Percentiles rank a stretch among this genome's conserved stretches.
Conservation (phyloP, 345 rosid species). For the Euphorbia tirucalli region DNA sequence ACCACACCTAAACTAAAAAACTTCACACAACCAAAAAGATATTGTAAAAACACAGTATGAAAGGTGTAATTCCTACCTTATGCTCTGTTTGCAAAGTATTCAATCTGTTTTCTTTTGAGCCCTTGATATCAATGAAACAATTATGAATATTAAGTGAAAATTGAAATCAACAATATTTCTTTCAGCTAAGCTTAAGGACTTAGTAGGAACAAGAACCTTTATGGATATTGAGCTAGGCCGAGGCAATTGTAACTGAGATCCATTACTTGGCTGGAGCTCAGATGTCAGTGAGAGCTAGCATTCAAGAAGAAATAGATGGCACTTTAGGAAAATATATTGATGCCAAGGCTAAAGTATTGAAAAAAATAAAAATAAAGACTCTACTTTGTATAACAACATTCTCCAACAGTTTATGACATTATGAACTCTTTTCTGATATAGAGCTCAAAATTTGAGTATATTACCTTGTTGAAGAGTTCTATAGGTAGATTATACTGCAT, state of each 20-base stretch:
- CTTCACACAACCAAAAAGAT: neutral
- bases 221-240: constrained; percentile 31
- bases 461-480: constrained; percentile 92
- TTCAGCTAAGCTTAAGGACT: neutral
- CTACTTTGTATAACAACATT: neutral
- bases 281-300: constrained; percentile 65
- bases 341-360: neutral
- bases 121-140: constrained; percentile 52
- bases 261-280: constrained; percentile 50
- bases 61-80: constrained; percentile 45
- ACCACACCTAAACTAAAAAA: neutral
- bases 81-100: constrained; percentile 51
- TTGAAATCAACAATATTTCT: neutral
- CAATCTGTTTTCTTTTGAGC: constrained; percentile 84
- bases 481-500: constrained; percentile 57
- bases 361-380: too few species aligned
- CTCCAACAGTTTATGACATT: constrained; percentile 1
- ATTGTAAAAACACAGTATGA: neutral
- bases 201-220: constrained; percentile 47
- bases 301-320: constrained; percentile 5
- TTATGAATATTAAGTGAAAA: constrained; percentile 19
- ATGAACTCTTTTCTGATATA: neutral
- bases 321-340: neutral
- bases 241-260: constrained; percentile 39
- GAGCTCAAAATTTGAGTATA: neutral